Conservation (phyloP, 140 eudicot genomes). For the Stevia rebaudiana region DNA sequence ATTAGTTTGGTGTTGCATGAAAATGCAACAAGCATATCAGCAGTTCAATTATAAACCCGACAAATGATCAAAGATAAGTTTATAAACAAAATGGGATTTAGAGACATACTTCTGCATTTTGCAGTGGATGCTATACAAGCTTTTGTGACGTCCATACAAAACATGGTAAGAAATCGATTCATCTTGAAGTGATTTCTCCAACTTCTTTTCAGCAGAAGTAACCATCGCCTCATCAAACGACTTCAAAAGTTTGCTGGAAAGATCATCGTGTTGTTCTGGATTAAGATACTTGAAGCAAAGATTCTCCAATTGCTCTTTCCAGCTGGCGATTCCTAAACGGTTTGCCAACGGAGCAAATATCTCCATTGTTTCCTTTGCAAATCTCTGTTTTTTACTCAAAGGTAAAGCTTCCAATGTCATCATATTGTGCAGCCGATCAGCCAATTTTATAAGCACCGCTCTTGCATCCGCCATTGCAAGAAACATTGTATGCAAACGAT, state of each 20-base stretch:
- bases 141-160: constrained; percentile 76
- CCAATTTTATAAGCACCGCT: constrained; percentile 84
- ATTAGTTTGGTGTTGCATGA: no score
- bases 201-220: constrained; percentile 52
- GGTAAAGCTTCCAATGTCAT: constrained; percentile 81
- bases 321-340: constrained; percentile 78
- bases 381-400: constrained; percentile 50
- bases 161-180: constrained; percentile 48
- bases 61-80: neutral
- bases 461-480: constrained; percentile 97
- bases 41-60: no score
- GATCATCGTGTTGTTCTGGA: constrained; percentile 56
- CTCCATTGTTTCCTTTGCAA: constrained; percentile 88
- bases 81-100: neutral
- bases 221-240: constrained; percentile 79
- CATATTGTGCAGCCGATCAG: constrained; percentile 91
- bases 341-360: constrained; percentile 91
- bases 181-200: constrained; percentile 59
- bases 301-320: constrained; percentile 90
- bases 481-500: constrained; percentile 59
- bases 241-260: constrained; percentile 63
- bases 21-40: no score
- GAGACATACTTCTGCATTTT: constrained; percentile 75
- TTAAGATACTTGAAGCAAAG: constrained; percentile 67
- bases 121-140: constrained; percentile 83